Base-by-base conservation (phyloP, 345 rosid species). In the Gossypium raimondii region DNA sequence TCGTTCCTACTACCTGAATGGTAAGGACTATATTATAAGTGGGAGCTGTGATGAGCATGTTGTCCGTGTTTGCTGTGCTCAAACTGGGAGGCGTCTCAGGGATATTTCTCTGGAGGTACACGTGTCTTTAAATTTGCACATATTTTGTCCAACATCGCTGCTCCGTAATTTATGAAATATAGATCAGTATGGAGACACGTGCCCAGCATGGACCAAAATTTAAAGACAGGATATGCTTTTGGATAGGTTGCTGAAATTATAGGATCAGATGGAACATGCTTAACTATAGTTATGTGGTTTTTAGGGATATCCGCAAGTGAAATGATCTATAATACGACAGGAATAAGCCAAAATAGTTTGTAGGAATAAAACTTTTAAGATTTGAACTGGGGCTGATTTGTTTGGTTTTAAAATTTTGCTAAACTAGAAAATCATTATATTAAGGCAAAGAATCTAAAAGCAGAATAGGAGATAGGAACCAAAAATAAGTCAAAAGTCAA, bases 81-180 rank as follows among this genome's bases (percentile, higher is more conserved):
- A 91, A 86, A 94, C 98, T 45, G 98, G 98, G 81, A 89, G 93
- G 79, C 98, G 98, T 63, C 89, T 94, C 64, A 90, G 90, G 82
- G 98, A 94, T 80, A 79, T 94, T 75, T 85, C 90, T 66, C 80
- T 94, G 86, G 97, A 92, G 98, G 98, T 94, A 84, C 62, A 24
- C 25, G 14, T 10, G n/a, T 51, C 58, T 52, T 51, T 75, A 66
- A 59, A 41, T 41, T 59, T 38, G 56, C 17, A 27, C 72, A 12
- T 58, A 20, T 25, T n/a, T 7, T 47, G 7, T 25, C 11, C n/a
- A 10, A 6, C 51, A 29, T 48, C 57, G 11, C 2, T 57, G 17
- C 25, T 14, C 34, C n/a, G 17, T 50, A 47, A 53, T 63, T 53
- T 75, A 38, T 57, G 64, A 71, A 38, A 58, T 34, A 47, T n/a